Conservation (phyloP, 306 rosid species). For the Argentina anserina region DNA sequence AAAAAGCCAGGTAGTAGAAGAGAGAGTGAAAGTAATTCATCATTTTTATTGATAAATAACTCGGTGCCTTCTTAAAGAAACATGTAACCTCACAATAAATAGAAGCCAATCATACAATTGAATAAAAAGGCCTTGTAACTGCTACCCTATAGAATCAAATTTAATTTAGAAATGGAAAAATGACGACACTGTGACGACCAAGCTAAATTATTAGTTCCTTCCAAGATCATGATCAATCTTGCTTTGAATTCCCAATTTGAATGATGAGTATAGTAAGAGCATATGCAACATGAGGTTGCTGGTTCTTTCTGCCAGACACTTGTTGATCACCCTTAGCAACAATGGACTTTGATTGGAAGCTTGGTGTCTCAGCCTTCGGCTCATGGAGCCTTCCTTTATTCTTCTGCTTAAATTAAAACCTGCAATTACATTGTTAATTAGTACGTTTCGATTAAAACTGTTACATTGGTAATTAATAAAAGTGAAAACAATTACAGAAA, state of each 20-base stretch:
- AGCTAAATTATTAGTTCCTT: constrained; percentile 6
- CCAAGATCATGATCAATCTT: not conserved
- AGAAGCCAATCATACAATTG: constrained; percentile 11
- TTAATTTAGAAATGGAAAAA: not conserved
- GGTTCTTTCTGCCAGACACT: constrained; percentile 22
- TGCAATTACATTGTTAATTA: constrained; percentile 24
- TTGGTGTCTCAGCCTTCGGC: constrained; percentile 39
- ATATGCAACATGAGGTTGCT: constrained; percentile 37
- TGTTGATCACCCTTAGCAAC: constrained; percentile 27
- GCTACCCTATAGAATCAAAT: not conserved
- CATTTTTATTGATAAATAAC: constrained; percentile 11
- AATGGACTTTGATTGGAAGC: constrained; percentile 43
- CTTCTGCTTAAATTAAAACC: constrained; percentile 57
- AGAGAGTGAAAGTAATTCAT: not conserved
- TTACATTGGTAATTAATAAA: not conserved
- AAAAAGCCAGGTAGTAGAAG: not conserved
- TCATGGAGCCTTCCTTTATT: constrained; percentile 66
- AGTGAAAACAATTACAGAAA: not conserved
- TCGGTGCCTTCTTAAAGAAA: not conserved
- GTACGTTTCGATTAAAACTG: not conserved
- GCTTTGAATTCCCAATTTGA: constrained; percentile 4
- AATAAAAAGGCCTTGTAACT: not conserved
- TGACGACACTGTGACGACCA: constrained; percentile 5
- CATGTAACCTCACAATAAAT: not conserved
- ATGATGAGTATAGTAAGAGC: constrained; percentile 34